These are phyloP conservation scores for Penicillium parvum DNA, from an alignment of 495 filamentous ascomycete genomes.

Conservation along the genomic window DNA sequence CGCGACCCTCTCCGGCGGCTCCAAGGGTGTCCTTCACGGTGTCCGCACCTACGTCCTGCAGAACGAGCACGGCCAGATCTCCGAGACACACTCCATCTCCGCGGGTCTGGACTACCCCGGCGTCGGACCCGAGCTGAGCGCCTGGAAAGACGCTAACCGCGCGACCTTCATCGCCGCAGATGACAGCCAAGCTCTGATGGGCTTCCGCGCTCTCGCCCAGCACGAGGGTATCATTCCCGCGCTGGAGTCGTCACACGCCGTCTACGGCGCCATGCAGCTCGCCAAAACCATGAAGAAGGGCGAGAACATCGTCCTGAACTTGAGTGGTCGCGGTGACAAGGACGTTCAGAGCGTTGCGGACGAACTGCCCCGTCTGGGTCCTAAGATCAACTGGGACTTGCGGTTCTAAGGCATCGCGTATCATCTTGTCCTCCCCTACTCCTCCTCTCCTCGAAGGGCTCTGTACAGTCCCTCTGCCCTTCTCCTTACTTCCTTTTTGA, in stretches of 20 bases:
- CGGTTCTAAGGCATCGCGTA: slow-evolving; percentile 55
- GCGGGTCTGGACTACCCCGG: slow-evolving; percentile 96
- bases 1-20: slow-evolving; percentile 81
- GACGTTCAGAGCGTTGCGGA: slow-evolving; percentile 98
- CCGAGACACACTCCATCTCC: slow-evolving; percentile 93
- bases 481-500: background rate
- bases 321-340: slow-evolving; percentile 92
- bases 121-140: slow-evolving; percentile 85
- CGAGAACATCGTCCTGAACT: slow-evolving; percentile 88
- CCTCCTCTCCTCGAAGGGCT: background rate
- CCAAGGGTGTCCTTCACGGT: slow-evolving; percentile 91
- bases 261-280: slow-evolving; percentile 81
- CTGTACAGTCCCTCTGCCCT: background rate
- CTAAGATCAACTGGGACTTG: slow-evolving; percentile 94
- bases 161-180: slow-evolving; percentile 90
- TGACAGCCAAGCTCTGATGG: slow-evolving; percentile 85
- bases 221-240: slow-evolving; percentile 96
- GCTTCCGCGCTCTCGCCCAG: slow-evolving; percentile 78
- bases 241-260: slow-evolving; percentile 87
- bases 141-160: slow-evolving; percentile 85
- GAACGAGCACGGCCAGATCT: slow-evolving; percentile 86
- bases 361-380: slow-evolving; percentile 82
- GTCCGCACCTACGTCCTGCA: slow-evolving; percentile 95
- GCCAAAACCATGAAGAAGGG: slow-evolving; percentile 89
- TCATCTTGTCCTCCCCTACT: background rate